Percentiles rank a stretch among this genome's conserved stretches.
These are phyloP conservation scores for Chlorella sp. DNA, from an alignment of 139 green algal species.

Conservation along the genomic window DNA sequence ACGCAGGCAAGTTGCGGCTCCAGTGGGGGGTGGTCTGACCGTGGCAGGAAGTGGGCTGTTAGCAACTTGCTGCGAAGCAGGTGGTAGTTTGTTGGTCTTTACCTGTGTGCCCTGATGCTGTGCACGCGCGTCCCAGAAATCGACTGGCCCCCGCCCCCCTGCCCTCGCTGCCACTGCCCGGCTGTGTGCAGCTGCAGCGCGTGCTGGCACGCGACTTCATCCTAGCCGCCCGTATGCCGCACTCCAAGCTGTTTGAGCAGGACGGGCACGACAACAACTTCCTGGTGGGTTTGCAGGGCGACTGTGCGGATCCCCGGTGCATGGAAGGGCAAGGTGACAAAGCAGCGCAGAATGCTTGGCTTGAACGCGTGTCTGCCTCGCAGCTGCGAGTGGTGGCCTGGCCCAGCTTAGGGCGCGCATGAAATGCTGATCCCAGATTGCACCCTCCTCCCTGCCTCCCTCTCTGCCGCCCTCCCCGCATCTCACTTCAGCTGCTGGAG, in stretches of 20 bases:
- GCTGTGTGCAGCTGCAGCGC: conserved; percentile 41
- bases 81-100: background rate
- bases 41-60: background rate
- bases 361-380: too few species aligned
- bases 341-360: too few species aligned
- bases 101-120: too few species aligned
- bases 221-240: background rate
- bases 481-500: conserved; percentile 48
- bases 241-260: conserved; percentile 20
- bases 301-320: too few species aligned
- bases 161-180: background rate
- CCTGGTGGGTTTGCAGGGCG: conserved; percentile 36
- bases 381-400: too few species aligned
- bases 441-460: background rate
- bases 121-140: too few species aligned
- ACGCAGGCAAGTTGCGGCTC: conserved; percentile 16
- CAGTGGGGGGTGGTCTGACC: background rate
- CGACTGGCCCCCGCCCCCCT: background rate
- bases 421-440: too few species aligned
- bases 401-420: too few species aligned
- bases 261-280: conserved; percentile 71
- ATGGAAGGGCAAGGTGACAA: too few species aligned
- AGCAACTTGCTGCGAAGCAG: background rate
- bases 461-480: background rate
- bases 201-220: conserved; percentile 47